Percentiles rank a stretch among this genome's conserved stretches.
Conservation (phyloP, 2,329 filamentous ascomycete species). For the Fusarium oxysporum region DNA sequence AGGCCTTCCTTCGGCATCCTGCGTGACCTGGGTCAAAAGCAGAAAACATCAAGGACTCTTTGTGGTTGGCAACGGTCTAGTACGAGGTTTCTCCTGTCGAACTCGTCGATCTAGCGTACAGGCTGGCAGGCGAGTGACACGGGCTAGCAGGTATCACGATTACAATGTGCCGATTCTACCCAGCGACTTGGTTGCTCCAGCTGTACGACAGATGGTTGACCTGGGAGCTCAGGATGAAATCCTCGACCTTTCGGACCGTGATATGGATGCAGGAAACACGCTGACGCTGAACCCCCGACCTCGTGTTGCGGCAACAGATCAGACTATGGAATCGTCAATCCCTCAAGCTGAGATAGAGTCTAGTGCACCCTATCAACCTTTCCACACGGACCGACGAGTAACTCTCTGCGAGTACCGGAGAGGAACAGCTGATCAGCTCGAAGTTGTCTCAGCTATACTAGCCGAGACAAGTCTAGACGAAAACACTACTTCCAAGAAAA, state of each 20-base stretch:
- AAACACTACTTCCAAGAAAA: slow-evolving; percentile 50
- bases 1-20: slow-evolving; percentile 66
- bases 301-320: slow-evolving; percentile 52
- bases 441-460: slow-evolving; percentile 55
- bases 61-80: slow-evolving; percentile 72
- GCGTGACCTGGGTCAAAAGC: slow-evolving; percentile 73
- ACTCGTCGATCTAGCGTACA: slow-evolving; percentile 65
- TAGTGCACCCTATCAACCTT: slow-evolving; percentile 93
- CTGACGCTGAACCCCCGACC: slow-evolving; percentile 61
- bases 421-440: slow-evolving; percentile 48
- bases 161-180: slow-evolving; percentile 73
- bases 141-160: slow-evolving; percentile 71
- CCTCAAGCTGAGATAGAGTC: slow-evolving; percentile 91
- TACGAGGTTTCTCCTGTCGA: slow-evolving; percentile 74
- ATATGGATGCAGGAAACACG: slow-evolving; percentile 66
- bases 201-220: slow-evolving; percentile 65
- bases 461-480: slow-evolving; percentile 57
- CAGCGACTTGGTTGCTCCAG: slow-evolving; percentile 67
- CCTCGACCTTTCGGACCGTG: slow-evolving; percentile 64
- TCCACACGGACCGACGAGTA: slow-evolving; percentile 90
- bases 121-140: slow-evolving; percentile 63
- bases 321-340: slow-evolving; percentile 71
- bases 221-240: slow-evolving; percentile 65
- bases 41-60: slow-evolving; percentile 72
- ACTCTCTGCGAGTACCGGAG: slow-evolving; percentile 75